These are phyloP conservation scores for Clathrospora elynae DNA, from an alignment of 2,329 filamentous ascomycete genomes.

Conservation along the genomic window DNA sequence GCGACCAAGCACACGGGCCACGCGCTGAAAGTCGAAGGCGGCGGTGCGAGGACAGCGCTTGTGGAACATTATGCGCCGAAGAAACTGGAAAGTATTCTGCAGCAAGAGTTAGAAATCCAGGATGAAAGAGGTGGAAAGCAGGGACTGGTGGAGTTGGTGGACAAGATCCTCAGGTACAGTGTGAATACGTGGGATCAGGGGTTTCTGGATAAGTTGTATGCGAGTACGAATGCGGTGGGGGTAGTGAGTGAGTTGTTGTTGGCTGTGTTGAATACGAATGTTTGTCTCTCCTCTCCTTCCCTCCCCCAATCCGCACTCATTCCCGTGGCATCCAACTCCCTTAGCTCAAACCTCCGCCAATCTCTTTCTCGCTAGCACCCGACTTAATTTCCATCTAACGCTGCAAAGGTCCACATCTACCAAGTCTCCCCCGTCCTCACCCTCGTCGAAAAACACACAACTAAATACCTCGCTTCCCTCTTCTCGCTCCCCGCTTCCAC, in stretches of 20 bases:
- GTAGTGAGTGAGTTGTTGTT: slow-evolving; percentile 84
- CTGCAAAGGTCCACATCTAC: slow-evolving; percentile 76
- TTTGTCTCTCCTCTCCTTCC: slow-evolving; percentile 37
- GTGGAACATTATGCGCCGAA: slow-evolving; percentile 53
- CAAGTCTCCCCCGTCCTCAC: slow-evolving; percentile 89
- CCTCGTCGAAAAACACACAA: slow-evolving; percentile 83
- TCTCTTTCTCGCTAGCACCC: background rate
- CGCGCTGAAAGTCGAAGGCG: slow-evolving; percentile 66
- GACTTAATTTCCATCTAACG: background rate
- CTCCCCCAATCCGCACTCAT: too few relatives aligned
- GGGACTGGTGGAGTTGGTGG: slow-evolving; percentile 58
- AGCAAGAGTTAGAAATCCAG: slow-evolving; percentile 43
- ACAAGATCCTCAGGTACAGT: slow-evolving; percentile 77
- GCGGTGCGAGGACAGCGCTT: slow-evolving; percentile 56
- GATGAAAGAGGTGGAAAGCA: slow-evolving; percentile 50
- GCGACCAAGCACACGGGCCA: slow-evolving; percentile 61
- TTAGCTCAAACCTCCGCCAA: too few relatives aligned
- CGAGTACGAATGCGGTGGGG: slow-evolving; percentile 86
- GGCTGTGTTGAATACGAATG: slow-evolving; percentile 87
- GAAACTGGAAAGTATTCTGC: slow-evolving; percentile 50
- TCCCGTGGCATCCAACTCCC: too few relatives aligned
- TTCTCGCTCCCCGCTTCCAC: slow-evolving; percentile 60
- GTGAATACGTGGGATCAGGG: slow-evolving; percentile 99
- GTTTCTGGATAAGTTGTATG: slow-evolving; percentile 93
- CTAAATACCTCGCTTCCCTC: slow-evolving; percentile 70